phyloP scores from a whole-genome alignment of 2,329 filamentous ascomycete genomes.

The Juglanconis oblonga region DNA sequence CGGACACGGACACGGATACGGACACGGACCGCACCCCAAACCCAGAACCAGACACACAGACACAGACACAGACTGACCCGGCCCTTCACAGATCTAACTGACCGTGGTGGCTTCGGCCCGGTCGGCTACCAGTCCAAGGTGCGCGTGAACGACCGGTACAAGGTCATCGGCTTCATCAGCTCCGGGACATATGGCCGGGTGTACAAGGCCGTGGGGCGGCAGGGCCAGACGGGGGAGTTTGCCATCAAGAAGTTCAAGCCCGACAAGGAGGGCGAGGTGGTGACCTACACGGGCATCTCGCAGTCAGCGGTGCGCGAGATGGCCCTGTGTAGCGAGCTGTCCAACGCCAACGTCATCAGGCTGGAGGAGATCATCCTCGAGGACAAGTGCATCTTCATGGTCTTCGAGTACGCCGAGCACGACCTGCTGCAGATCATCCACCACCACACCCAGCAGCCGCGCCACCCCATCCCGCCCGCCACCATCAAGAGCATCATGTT shows the following conservation, averaged over 20 bases:
- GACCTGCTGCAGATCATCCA: slow-evolving; percentile 97
- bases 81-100: slow-evolving; percentile 45
- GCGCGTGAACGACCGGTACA: slow-evolving; percentile 87
- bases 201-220: slow-evolving; percentile 84
- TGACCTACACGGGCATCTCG: slow-evolving; percentile 96
- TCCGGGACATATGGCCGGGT: slow-evolving; percentile 97
- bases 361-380: slow-evolving; percentile 95
- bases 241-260: slow-evolving; percentile 99
- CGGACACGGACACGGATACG: too few relatives aligned
- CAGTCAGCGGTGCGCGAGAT: slow-evolving; percentile 97
- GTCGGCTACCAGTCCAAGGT: slow-evolving; percentile 71
- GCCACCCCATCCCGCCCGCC: slow-evolving; percentile 81
- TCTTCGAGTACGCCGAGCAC: slow-evolving; percentile 98
- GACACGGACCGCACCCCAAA: background rate
- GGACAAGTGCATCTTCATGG: slow-evolving; percentile 99
- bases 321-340: slow-evolving; percentile 90
- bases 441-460: slow-evolving; percentile 86
- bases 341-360: slow-evolving; percentile 83
- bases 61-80: slow-evolving; percentile 31
- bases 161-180: slow-evolving; percentile 96
- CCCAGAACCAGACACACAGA: background rate
- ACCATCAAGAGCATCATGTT: slow-evolving; percentile 95
- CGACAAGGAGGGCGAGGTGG: slow-evolving; percentile 92
- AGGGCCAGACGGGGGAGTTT: slow-evolving; percentile 75
- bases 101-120: slow-evolving; percentile 42